Evolutionary conservation across 805 yeast species (phyloP).

Genomic region (Myxozyma vanderwaltii): DNA sequence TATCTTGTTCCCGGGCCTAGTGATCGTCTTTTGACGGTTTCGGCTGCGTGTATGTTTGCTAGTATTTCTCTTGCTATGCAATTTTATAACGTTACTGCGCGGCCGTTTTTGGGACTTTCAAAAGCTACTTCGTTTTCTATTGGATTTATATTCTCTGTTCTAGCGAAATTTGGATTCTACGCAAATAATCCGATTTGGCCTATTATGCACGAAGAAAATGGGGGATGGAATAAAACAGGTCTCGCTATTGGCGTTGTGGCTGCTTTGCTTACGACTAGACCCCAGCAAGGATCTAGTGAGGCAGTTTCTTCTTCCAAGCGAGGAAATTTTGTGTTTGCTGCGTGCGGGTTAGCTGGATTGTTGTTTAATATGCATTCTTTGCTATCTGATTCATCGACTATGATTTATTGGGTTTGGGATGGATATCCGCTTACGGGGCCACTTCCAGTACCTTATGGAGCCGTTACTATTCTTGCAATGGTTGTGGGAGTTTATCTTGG

Average conservation of each 20-base stretch:
- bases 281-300: conserved; percentile 27
- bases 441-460: conserved; percentile 81
- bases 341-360: conserved; percentile 74
- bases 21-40: conserved; percentile 61
- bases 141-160: conserved; percentile 74
- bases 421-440: conserved; percentile 91
- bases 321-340: conserved; percentile 48
- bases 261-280: conserved; percentile 54
- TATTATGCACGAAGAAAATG: conserved; percentile 78
- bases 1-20: conserved; percentile 70
- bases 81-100: conserved; percentile 42
- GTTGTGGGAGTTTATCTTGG: conserved; percentile 59
- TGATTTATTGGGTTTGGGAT: conserved; percentile 95
- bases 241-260: conserved; percentile 61
- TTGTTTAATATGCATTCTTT: conserved; percentile 72
- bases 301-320: conserved; percentile 23
- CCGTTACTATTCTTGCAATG: conserved; percentile 59
- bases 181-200: conserved; percentile 98
- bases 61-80: conserved; percentile 53
- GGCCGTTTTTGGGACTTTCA: conserved; percentile 43
- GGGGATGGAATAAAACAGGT: conserved; percentile 81
- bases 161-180: conserved; percentile 71
- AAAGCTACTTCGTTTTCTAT: conserved; percentile 60
- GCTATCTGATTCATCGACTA: conserved; percentile 79
- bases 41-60: conserved; percentile 67